Conservation (phyloP, 2,329 filamentous ascomycete species). For the Colletotrichum sansevieriae region DNA sequence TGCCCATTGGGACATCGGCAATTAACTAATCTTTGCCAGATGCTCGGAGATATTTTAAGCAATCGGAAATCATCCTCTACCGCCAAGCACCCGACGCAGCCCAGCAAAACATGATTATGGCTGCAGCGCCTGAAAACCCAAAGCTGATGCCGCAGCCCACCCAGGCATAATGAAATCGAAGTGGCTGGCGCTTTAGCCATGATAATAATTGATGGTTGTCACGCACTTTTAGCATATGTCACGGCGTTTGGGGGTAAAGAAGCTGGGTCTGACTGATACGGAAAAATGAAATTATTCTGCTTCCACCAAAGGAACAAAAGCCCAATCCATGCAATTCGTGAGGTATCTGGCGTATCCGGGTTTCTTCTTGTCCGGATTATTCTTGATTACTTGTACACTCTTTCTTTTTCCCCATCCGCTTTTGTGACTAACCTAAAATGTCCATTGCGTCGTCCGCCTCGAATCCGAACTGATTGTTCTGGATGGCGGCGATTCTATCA, state of each 20-base stretch:
- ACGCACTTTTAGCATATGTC: constrained; percentile 54
- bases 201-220: constrained; percentile 29
- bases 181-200: constrained; percentile 17
- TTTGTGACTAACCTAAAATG: constrained; percentile 49
- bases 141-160: constrained; percentile 55
- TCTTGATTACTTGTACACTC: constrained; percentile 40
- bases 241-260: constrained; percentile 53
- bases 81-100: constrained; percentile 78
- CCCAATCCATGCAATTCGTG: constrained; percentile 43
- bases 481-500: constrained; percentile 88
- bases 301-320: constrained; percentile 44
- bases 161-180: constrained; percentile 27
- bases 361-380: constrained; percentile 18
- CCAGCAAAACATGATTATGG: constrained; percentile 54
- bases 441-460: constrained; percentile 66
- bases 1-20: constrained; percentile 9
- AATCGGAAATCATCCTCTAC: constrained; percentile 97
- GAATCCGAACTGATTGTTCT: constrained; percentile 91
- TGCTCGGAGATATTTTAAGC: constrained; percentile 97
- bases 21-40: constrained; percentile 66
- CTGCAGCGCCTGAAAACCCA: constrained; percentile 61
- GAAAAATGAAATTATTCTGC: constrained; percentile 39
- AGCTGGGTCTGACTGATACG: constrained; percentile 43
- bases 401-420: constrained; percentile 31
- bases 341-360: constrained; percentile 38